These are phyloP conservation scores for Cystofilobasidium capitatum DNA, from an alignment of 768 basidiomycete species.

Conservation along the genomic window DNA sequence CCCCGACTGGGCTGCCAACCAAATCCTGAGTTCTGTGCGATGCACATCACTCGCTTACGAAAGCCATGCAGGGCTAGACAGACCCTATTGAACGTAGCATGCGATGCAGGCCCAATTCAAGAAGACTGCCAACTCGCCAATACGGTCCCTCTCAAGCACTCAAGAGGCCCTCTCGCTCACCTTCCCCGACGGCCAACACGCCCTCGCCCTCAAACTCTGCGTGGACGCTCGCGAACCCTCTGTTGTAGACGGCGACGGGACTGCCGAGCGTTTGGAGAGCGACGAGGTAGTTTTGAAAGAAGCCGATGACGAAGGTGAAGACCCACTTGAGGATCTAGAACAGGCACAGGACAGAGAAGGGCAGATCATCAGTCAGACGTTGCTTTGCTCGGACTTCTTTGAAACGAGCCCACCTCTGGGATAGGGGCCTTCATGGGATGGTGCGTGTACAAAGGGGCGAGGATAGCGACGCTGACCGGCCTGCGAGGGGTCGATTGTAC, in stretches of 20 bases:
- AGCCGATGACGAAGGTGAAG: slow-evolving; percentile 25
- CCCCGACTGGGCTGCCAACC: no score
- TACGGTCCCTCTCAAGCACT: not conserved
- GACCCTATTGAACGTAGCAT: no score
- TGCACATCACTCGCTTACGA: no score
- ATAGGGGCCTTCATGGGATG: not conserved
- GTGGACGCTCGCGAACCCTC: not conserved
- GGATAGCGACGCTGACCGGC: slow-evolving; percentile 25
- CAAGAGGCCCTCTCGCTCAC: not conserved
- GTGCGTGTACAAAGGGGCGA: slow-evolving; percentile 26
- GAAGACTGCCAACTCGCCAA: no score
- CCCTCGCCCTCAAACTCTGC: not conserved
- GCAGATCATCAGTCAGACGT: not conserved
- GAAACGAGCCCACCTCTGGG: not conserved
- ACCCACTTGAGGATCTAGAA: slow-evolving; percentile 23
- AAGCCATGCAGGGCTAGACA: no score
- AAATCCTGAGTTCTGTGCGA: no score
- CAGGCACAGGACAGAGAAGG: no score
- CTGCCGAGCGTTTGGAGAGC: slow-evolving; percentile 22
- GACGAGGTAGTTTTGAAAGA: slow-evolving; percentile 23
- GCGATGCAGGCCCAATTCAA: no score
- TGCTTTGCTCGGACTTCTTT: not conserved
- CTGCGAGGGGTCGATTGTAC: not conserved
- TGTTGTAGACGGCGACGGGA: not conserved
- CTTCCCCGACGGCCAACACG: not conserved